phyloP scores from a whole-genome alignment of 257 asterid species.

The Solanum ossicruentum region DNA sequence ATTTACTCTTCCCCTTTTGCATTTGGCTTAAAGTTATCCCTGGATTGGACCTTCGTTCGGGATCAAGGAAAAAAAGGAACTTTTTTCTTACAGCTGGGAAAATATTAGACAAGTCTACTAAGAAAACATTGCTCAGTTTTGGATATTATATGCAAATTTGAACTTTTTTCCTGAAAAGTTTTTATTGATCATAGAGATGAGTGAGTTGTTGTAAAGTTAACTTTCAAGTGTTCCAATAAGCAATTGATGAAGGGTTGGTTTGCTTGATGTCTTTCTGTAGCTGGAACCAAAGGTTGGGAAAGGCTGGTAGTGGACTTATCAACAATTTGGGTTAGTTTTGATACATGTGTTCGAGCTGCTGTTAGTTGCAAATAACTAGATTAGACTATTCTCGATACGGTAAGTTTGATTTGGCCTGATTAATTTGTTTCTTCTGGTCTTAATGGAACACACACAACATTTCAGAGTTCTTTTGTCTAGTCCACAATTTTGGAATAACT shows the following conservation, averaged over 20 bases:
- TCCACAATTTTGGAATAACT: neutral
- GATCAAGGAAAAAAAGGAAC: neutral
- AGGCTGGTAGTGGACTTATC: neutral
- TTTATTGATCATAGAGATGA: neutral
- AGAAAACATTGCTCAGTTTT: neutral
- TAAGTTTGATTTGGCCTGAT: neutral
- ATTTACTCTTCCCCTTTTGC: neutral
- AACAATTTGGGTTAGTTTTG: neutral
- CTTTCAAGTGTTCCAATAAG: neutral
- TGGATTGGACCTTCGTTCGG: neutral
- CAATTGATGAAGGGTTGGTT: neutral
- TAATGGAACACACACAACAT: neutral
- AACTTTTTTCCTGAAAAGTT: neutral
- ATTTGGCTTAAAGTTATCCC: neutral
- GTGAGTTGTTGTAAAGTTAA: neutral
- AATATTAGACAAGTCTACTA: neutral
- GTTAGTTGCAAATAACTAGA: neutral
- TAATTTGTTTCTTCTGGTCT: neutral
- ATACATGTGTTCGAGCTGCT: neutral
- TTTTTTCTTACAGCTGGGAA: neutral
- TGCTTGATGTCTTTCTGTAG: neutral
- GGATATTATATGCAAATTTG: neutral
- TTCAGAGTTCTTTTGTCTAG: neutral
- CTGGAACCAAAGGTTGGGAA: neutral
- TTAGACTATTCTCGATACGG: neutral